Percentiles rank a stretch among this genome's conserved stretches.
These are phyloP conservation scores for Corylus americana DNA, from an alignment of 306 rosid species.

Conservation along the genomic window DNA sequence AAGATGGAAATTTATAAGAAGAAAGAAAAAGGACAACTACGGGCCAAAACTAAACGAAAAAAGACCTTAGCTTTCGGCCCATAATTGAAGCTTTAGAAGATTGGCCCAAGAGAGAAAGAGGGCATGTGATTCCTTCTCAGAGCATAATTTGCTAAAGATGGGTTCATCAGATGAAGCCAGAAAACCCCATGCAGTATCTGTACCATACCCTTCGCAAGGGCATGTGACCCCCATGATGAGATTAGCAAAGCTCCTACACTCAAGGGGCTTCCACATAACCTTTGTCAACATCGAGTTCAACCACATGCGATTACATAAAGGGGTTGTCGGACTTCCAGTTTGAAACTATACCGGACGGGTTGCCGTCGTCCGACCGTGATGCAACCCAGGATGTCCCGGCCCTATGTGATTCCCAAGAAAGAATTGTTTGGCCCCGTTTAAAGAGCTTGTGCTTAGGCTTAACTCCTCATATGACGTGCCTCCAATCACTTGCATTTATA, in stretches of 20 bases:
- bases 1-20: too few relatives aligned
- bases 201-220: constrained; percentile 40
- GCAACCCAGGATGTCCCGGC: constrained; percentile 27
- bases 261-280: constrained; percentile 33
- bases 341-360: constrained; percentile 35
- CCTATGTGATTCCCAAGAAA: constrained; percentile 32
- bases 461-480: constrained; percentile 25
- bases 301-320: constrained; percentile 18
- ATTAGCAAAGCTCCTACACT: constrained; percentile 35
- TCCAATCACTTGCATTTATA: constrained; percentile 27
- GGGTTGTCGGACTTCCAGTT: constrained; percentile 29
- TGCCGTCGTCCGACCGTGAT: constrained; percentile 15
- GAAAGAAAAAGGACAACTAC: too few relatives aligned
- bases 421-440: constrained; percentile 28
- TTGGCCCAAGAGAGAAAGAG: too few relatives aligned
- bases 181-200: constrained; percentile 40
- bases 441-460: constrained; percentile 28
- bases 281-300: constrained; percentile 28
- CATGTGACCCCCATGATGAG: constrained; percentile 39
- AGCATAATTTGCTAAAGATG: constrained; percentile 10
- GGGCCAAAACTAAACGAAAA: too few relatives aligned
- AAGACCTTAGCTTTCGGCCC: too few relatives aligned
- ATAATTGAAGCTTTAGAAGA: too few relatives aligned
- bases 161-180: background rate
- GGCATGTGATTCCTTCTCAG: background rate